Conservation (phyloP, 2,329 filamentous ascomycete species). For the Claviceps humidiphila region DNA sequence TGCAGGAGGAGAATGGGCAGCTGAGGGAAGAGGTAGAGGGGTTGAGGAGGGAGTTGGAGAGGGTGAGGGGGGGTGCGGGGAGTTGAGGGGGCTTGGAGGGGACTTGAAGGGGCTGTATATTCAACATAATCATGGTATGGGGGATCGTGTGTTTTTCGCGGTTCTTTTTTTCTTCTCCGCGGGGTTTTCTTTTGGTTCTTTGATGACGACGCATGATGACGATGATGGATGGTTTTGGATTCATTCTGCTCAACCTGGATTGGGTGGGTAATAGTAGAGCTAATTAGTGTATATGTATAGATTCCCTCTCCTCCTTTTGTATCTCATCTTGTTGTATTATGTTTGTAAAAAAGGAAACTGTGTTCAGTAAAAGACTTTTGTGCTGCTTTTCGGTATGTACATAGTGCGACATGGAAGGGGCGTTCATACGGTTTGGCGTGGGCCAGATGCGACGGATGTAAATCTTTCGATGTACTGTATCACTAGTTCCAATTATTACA, state of each 20-base stretch:
- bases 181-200: background rate
- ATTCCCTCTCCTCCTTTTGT: background rate
- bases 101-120: too few relatives aligned
- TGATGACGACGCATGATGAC: background rate
- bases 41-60: conserved; percentile 20
- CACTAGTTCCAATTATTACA: too few relatives aligned
- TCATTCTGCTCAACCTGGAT: too few relatives aligned
- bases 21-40: conserved; percentile 47
- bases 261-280: background rate
- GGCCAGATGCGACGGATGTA: too few relatives aligned
- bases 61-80: conserved; percentile 1
- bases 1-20: conserved; percentile 60
- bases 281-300: background rate
- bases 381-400: too few relatives aligned
- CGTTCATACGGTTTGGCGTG: too few relatives aligned
- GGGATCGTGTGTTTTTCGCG: background rate
- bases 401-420: too few relatives aligned
- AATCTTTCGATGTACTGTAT: too few relatives aligned
- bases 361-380: too few relatives aligned
- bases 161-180: background rate
- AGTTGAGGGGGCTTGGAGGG: background rate
- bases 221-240: background rate
- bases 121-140: too few relatives aligned
- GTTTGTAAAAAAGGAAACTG: too few relatives aligned
- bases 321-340: background rate